Conservation (phyloP, 2,329 filamentous ascomycete genomes). For the Huntiella abstrusa region DNA sequence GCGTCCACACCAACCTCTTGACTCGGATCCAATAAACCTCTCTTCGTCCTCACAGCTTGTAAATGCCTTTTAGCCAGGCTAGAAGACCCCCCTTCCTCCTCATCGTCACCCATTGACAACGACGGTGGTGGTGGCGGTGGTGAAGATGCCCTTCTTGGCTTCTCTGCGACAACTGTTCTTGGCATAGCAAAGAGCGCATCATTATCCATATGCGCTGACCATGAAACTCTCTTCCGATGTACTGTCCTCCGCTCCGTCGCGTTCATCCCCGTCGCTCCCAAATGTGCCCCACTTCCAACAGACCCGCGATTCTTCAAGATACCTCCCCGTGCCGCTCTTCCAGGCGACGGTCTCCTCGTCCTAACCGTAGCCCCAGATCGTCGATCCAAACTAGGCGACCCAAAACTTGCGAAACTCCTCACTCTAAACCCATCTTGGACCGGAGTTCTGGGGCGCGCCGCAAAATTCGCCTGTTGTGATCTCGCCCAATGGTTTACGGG, state of each 20-base stretch:
- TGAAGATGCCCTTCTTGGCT: constrained; percentile 2
- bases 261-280: no score
- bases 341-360: no score
- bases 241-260: background rate
- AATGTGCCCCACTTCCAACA: no score
- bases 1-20: constrained; percentile 22
- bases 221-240: constrained; percentile 19
- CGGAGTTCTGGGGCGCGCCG: background rate
- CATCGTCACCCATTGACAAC: constrained; percentile 2
- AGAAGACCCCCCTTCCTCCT: background rate
- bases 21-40: background rate
- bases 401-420: constrained; percentile 11
- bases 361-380: no score
- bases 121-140: constrained; percentile 11
- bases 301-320: no score
- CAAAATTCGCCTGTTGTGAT: no score
- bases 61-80: constrained; percentile 15
- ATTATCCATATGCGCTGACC: constrained; percentile 16
- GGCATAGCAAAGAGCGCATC: constrained; percentile 5
- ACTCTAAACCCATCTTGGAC: constrained; percentile 7
- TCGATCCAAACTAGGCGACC: constrained; percentile 3
- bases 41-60: constrained; percentile 3
- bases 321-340: no score
- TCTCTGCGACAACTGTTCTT: no score
- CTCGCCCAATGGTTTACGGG: no score